phyloP scores from a whole-genome alignment of 306 rosid species.

The Dalbergia oliveri region DNA sequence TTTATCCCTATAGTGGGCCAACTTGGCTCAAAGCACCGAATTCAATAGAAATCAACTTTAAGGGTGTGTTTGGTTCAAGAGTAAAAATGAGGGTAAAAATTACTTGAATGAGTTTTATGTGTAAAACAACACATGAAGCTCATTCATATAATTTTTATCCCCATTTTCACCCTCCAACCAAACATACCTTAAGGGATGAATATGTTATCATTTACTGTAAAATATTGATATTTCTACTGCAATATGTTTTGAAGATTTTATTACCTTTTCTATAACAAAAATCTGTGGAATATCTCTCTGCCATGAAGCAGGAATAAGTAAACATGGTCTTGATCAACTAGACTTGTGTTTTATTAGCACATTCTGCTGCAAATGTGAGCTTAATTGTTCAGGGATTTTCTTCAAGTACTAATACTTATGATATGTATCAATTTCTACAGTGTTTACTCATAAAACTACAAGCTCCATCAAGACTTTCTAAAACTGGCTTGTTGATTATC shows the following conservation, averaged over 20 bases:
- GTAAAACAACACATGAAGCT: too few relatives aligned
- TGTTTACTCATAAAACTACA: slow-evolving; percentile 15
- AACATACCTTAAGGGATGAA: too few relatives aligned
- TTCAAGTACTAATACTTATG: slow-evolving; percentile 12
- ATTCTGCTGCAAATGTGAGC: neutral
- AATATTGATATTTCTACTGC: neutral
- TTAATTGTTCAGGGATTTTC: slow-evolving; percentile 7
- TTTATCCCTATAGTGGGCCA: neutral
- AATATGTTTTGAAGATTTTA: neutral
- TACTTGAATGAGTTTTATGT: too few relatives aligned
- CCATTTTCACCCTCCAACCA: too few relatives aligned
- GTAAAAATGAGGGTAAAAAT: too few relatives aligned
- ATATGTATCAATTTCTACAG: neutral
- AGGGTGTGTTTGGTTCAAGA: too few relatives aligned
- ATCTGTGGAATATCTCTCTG: slow-evolving; percentile 3
- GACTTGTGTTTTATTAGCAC: neutral
- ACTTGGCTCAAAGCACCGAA: neutral
- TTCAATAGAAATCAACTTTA: neutral
- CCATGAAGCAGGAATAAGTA: slow-evolving; percentile 27
- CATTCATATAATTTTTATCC: too few relatives aligned
- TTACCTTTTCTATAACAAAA: neutral
- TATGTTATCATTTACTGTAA: neutral
- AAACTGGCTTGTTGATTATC: slow-evolving; percentile 32
- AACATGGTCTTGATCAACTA: neutral
- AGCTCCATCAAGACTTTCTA: slow-evolving; percentile 6